phyloP scores from a whole-genome alignment of 2,329 filamentous ascomycete genomes.

The Fusarium sp. region DNA sequence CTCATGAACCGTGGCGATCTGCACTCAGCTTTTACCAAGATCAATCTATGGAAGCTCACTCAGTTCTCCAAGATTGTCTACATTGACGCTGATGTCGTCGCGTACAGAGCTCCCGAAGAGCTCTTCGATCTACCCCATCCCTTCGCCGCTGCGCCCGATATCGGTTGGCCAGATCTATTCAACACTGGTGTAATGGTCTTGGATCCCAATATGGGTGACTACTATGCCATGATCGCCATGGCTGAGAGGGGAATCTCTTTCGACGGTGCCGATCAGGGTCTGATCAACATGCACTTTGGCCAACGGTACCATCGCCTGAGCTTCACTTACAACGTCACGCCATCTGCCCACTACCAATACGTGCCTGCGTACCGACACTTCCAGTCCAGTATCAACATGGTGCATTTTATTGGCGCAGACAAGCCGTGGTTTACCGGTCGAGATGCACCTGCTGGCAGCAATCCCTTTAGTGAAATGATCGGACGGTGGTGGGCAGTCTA shows the following conservation, averaged over 20 bases:
- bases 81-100: constrained; percentile 93
- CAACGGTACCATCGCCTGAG: constrained; percentile 85
- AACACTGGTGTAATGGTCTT: constrained; percentile 98
- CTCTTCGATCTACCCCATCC: constrained; percentile 75
- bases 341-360: constrained; percentile 97
- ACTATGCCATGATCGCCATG: constrained; percentile 84
- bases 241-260: constrained; percentile 91
- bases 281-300: constrained; percentile 94
- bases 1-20: constrained; percentile 93
- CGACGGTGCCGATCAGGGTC: constrained; percentile 94
- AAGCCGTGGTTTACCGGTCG: constrained; percentile 87
- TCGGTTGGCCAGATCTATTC: constrained; percentile 98
- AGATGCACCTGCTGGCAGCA: constrained; percentile 62
- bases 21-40: constrained; percentile 94
- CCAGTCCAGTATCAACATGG: constrained; percentile 86
- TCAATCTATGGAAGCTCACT: constrained; percentile 89
- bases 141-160: constrained; percentile 85
- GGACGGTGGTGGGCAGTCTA: constrained; percentile 95
- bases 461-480: constrained; percentile 84
- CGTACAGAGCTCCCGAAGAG: constrained; percentile 90
- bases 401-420: constrained; percentile 91
- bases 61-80: constrained; percentile 95
- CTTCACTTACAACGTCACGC: constrained; percentile 97
- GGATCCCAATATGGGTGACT: constrained; percentile 86
- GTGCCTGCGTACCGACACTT: constrained; percentile 94